Evolutionary conservation across 495 filamentous ascomycete species (phyloP).

Genomic region (Trypethelium eluteriae): DNA sequence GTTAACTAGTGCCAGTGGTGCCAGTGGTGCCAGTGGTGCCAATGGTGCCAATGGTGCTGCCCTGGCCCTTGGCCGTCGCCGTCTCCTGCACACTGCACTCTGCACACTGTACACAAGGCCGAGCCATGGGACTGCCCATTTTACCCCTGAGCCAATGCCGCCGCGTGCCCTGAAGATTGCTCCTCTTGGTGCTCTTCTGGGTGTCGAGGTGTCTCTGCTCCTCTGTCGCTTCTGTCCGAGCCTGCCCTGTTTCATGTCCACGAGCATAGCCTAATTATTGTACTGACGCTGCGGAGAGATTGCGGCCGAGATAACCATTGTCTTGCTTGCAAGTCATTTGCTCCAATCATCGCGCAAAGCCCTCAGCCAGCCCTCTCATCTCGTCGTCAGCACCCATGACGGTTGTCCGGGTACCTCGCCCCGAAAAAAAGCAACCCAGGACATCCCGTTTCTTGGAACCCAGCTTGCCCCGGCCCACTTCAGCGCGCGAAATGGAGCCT

Average conservation of each 20-base stretch:
- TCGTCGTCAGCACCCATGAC: neutral
- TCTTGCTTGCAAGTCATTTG: neutral
- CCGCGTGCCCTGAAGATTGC: no score
- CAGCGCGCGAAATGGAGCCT: neutral
- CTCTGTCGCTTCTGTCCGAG: constrained; percentile 6
- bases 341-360: neutral
- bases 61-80: no score
- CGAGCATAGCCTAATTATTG: no score
- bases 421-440: constrained; percentile 4
- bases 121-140: neutral
- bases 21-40: no score
- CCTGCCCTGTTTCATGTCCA: neutral
- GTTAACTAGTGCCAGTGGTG: no score
- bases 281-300: constrained; percentile 6
- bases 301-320: constrained; percentile 6
- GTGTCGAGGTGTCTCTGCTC: neutral
- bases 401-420: neutral
- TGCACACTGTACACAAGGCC: no score
- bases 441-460: neutral
- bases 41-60: no score
- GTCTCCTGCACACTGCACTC: no score
- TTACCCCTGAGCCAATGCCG: constrained; percentile 7
- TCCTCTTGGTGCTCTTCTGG: no score
- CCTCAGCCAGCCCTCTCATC: neutral
- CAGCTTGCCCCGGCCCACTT: neutral